Base-by-base conservation (phyloP, 805 yeast genomes). In the Diddensiella transvaalensis region DNA sequence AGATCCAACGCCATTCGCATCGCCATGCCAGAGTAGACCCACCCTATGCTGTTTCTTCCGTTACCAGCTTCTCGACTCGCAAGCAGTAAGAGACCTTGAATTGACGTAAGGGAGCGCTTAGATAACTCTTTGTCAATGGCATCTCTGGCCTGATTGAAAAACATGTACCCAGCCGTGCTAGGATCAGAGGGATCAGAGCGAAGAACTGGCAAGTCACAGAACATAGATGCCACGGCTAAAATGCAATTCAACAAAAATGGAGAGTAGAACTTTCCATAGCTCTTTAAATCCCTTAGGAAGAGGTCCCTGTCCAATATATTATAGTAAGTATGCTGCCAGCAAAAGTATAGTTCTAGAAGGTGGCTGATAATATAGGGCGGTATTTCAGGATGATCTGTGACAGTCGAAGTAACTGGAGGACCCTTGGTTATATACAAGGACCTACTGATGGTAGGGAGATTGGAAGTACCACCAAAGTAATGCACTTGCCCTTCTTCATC, bases 1-100 rank as follows among this genome's bases (percentile, higher is more conserved):
- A 54, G 47, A 37, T 54, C 58, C 5, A 50, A 42, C 8, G 58
- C 58, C 58, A 54, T 54, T 36, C 58, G 22, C 18, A 49, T 50
- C 2, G 58, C 58, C 54, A 54, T 54, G 8, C 58, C 58, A 4
- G 55, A 51, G 35, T 54, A 54, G 3, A 54, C 53, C 58, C 58
- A 54, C 4, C 58, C 58, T 15, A 53, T 42, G 22, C 51, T 47
- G 37, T 54, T 47, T 44, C 56, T 15, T 4, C 55, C 56, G 36
- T 42, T 47, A 13, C 55, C 56, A 3, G 56, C 58, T 37, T 54
- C 58, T 19, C 55, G 43, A 23, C 49, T 50, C 6, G 56, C 55
- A 11, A 54, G 39, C 2, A 54, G 47, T 10, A 50, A 39, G 18
- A 53, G 35, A 3, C 56, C 58, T 26, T 54, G 58, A 4, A 54